Conservation (phyloP, 495 filamentous ascomycete species). For the Apiosordaria backusii region DNA sequence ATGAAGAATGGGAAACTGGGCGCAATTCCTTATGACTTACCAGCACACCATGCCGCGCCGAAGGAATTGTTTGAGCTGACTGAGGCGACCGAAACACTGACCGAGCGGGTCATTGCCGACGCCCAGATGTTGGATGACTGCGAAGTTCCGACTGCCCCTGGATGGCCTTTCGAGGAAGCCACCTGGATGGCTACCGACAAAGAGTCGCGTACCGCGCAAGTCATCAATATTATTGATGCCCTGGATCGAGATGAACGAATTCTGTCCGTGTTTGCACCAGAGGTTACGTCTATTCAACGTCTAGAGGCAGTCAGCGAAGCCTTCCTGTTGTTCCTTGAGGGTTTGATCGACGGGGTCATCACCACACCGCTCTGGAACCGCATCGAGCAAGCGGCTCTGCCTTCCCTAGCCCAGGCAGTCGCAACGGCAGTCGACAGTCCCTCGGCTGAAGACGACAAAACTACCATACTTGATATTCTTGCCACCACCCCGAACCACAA, state of each 20-base stretch:
- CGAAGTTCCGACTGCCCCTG: constrained; percentile 51
- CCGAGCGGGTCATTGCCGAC: constrained; percentile 73
- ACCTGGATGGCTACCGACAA: constrained; percentile 34
- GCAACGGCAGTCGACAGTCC: background rate
- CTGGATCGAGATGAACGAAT: constrained; percentile 65
- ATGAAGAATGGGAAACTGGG: constrained; percentile 27
- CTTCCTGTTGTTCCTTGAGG: constrained; percentile 65
- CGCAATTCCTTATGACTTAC: constrained; percentile 43
- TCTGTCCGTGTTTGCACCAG: constrained; percentile 54
- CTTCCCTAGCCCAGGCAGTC: background rate
- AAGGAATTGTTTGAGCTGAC: constrained; percentile 85
- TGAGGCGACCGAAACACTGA: constrained; percentile 71
- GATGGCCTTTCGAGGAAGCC: constrained; percentile 71
- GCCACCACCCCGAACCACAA: constrained; percentile 69
- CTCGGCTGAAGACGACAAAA: constrained; percentile 59
- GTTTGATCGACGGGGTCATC: constrained; percentile 72
- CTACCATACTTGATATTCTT: constrained; percentile 69
- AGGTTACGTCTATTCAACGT: constrained; percentile 56
- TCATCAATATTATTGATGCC: constrained; percentile 55
- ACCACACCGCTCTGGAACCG: constrained; percentile 62
- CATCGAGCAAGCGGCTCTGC: constrained; percentile 59
- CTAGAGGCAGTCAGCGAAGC: constrained; percentile 67
- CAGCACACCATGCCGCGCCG: constrained; percentile 54
- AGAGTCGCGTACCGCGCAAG: constrained; percentile 26
- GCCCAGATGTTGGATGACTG: constrained; percentile 73